phyloP scores from a whole-genome alignment of 345 rosid genomes.

The Pugionium dolabratum region DNA sequence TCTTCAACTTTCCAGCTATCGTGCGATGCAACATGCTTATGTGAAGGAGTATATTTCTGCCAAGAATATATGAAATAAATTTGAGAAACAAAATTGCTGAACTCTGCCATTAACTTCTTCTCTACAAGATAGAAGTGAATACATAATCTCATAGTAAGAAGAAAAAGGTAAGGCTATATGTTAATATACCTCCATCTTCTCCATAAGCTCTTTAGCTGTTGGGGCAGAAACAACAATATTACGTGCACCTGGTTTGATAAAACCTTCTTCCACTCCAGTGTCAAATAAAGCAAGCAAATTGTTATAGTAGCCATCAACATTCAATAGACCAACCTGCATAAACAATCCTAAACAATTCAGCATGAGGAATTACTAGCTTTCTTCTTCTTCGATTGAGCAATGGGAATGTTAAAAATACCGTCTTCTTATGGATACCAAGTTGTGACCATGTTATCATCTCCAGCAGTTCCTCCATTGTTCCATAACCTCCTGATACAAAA shows the following conservation, averaged over 20 bases:
- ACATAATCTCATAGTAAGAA: slow-evolving; percentile 2
- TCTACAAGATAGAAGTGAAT: slow-evolving; percentile 1
- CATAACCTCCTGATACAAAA: slow-evolving; percentile 76
- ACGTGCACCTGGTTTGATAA: slow-evolving; percentile 85
- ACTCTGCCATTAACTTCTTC: background rate
- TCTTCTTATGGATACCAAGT: slow-evolving; percentile 91
- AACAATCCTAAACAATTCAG: slow-evolving; percentile 11
- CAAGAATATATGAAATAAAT: slow-evolving; percentile 7
- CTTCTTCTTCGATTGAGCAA: background rate
- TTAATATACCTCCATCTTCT: slow-evolving; percentile 80
- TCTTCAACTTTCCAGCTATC: slow-evolving; percentile 91
- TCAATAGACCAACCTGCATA: slow-evolving; percentile 84
- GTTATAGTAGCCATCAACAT: slow-evolving; percentile 91
- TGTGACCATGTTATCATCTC: slow-evolving; percentile 99
- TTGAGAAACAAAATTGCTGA: too few species aligned
- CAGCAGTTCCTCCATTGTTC: slow-evolving; percentile 92
- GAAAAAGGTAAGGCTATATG: slow-evolving; percentile 1
- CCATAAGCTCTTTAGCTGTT: slow-evolving; percentile 80
- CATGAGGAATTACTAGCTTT: background rate
- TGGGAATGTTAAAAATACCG: slow-evolving; percentile 44
- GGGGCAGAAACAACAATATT: slow-evolving; percentile 80
- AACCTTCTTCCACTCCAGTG: slow-evolving; percentile 91
- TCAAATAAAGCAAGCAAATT: slow-evolving; percentile 78
- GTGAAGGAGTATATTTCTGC: slow-evolving; percentile 75
- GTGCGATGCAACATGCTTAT: slow-evolving; percentile 73